Base-by-base conservation (phyloP, 192 early-diverging fungal species). In the Dissophora ornata region DNA sequence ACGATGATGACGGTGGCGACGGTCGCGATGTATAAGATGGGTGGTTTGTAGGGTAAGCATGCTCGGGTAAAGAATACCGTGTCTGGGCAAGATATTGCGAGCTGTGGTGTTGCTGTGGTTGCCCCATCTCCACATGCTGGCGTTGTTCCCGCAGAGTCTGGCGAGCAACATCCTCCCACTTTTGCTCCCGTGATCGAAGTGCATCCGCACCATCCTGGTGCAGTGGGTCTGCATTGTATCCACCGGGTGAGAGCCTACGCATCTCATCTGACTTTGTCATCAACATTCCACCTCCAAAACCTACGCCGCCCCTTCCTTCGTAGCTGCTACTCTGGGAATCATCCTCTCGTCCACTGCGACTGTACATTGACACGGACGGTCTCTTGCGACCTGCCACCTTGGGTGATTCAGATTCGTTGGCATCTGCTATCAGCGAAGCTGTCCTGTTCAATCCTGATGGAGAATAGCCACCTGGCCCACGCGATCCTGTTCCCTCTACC, bases 321-420 rank as follows among this genome's bases (percentile, higher is more conserved):
- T 15, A 6, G 4, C 53, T 22, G 25, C 51, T 29, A 12, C 36
- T 19, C 18, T n/a, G 9, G 41, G 19, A 15, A 21, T 4, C 26
- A 8, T 66, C 32, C 19, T 66, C 63, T 8, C 42, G 38, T 28
- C 51, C 42, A 32, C 3, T 30, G 19, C 9, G 7, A 18, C 50
- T 26, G 34, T 71, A 71, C 69, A 71, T 71, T 16, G 69, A 71
- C 1, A 57, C 26, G 7, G 69, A 71, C 5, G 69, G 69, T 16
- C 69, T 29, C 21, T 71, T 71, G 15, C 61, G 69, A 13, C 59
- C 69, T 26, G 46, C 52, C 6, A 44, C 7, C 13, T 8, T 6
- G 19, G 19, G 22, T 16, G 52, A 21, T 18, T n/a, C n/a, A 24
- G 2, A 4, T 5, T 42, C 32, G 0, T 26, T 6, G 30, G 22